Base-by-base conservation (phyloP, 169 alveolate species). In the Plasmodium relictum region DNA sequence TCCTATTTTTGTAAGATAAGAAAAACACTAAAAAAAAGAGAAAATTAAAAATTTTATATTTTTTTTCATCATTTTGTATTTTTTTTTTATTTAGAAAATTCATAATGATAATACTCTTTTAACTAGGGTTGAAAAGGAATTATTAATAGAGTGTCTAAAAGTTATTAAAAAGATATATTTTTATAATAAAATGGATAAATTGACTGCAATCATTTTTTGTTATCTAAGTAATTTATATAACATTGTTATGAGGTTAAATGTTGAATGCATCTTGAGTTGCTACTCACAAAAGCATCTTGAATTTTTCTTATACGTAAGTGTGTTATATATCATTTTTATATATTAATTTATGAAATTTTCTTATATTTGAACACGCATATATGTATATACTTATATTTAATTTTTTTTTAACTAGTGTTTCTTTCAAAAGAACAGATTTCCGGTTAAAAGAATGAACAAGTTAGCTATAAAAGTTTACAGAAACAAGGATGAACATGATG, bases 81-180 rank as follows among this genome's bases (percentile, higher is more conserved):
- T 44, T 26, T 37, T 26, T 66, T 16, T 52, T 41, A 44, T 69
- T 39, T 18, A 69, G 83, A 83, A 83, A 72, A 72, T 83, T 58
- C 72, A 83, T 45, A 68, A 69, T 39, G 61, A 37, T 37, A 69
- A 62, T 54, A 69, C 66, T 65, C 86, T 69, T 61, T 31, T 83
- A 70, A 83, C 83, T 26, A 83, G 74, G 7, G 91, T 69, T 39
- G 91, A 83, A 70, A 66, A 83, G 37, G 54, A 69, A 58, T 42
- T 83, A 37, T 72, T 83, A 70, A 83, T 83, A 39, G 91, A 83
- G 39, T 83, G 91, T 63, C 62, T 83, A 69, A 83, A 83, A 69
- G 91, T 70, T n/a, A 69, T 59, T 62, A 83, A 58, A 61, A 83
- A 83, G 62, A 54, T 83, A 39, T 56, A n/a, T 52, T 71, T 83